These are phyloP conservation scores for Paraconiothyrium brasiliense DNA, from an alignment of 2,329 filamentous ascomycete genomes.

Conservation along the genomic window DNA sequence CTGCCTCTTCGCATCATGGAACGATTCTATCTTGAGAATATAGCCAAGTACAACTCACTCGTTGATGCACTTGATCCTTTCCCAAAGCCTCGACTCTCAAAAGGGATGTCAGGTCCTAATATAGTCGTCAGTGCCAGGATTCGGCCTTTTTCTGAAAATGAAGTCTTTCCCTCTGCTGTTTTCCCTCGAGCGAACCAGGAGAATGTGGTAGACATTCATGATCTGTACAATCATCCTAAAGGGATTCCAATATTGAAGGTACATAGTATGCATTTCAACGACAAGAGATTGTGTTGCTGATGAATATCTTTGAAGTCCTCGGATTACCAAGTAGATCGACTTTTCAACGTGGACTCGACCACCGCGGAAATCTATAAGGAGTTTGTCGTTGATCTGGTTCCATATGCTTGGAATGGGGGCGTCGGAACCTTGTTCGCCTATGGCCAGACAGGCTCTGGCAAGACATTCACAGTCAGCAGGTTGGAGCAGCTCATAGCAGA, in stretches of 20 bases:
- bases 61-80: constrained; percentile 23
- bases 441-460: constrained; percentile 94
- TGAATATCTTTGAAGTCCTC: constrained; percentile 19
- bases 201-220: constrained; percentile 32
- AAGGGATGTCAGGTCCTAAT: constrained; percentile 21
- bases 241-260: constrained; percentile 26
- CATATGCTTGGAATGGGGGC: constrained; percentile 59
- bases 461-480: constrained; percentile 79
- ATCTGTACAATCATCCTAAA: constrained; percentile 30
- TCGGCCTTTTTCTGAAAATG: constrained; percentile 21
- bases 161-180: constrained; percentile 27
- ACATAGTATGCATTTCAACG: constrained; percentile 15
- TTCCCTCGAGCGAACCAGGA: constrained; percentile 24
- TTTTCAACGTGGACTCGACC: constrained; percentile 29
- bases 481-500: constrained; percentile 55
- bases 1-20: constrained; percentile 20
- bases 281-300: constrained; percentile 19
- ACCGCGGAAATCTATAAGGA: constrained; percentile 56
- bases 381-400: constrained; percentile 54
- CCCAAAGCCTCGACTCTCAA: constrained; percentile 26
- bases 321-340: constrained; percentile 27
- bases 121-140: constrained; percentile 30
- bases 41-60: constrained; percentile 25
- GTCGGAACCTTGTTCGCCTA: constrained; percentile 79
- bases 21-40: constrained; percentile 28